A percentile compares a stretch with the other conserved stretches of the same genome.
These are phyloP conservation scores for Lathyrus oleraceus DNA, from an alignment of 306 rosid genomes.

Conservation along the genomic window DNA sequence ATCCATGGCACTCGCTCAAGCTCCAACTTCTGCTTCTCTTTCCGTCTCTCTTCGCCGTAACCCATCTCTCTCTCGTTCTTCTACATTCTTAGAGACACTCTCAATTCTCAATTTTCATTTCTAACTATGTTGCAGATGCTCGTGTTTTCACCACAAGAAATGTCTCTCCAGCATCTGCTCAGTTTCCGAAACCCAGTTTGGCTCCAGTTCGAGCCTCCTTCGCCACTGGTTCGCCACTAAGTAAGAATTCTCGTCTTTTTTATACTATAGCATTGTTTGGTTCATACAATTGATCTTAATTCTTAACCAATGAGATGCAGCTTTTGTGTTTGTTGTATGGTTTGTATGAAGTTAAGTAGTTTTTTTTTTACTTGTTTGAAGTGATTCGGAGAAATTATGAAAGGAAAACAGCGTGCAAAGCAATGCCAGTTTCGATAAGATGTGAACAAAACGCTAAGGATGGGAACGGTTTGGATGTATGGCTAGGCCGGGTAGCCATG, in stretches of 20 bases:
- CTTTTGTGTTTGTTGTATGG: not conserved
- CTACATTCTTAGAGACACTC: too few relatives aligned
- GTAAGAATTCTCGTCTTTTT: constrained; percentile 40
- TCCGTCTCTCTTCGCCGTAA: constrained; percentile 45
- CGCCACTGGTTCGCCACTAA: constrained; percentile 65
- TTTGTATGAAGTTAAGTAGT: not conserved
- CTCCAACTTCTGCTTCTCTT: constrained; percentile 67
- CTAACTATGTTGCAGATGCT: constrained; percentile 37
- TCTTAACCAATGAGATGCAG: not conserved
- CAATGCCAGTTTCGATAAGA: constrained; percentile 60
- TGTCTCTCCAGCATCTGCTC: constrained; percentile 32
- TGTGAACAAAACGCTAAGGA: constrained; percentile 70
- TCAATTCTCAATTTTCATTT: too few relatives aligned
- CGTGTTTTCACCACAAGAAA: constrained; percentile 47
- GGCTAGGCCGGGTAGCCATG: constrained; percentile 93
- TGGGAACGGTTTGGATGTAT: constrained; percentile 68
- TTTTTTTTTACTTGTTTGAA: constrained; percentile 23
- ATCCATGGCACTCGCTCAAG: constrained; percentile 56
- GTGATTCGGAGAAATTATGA: constrained; percentile 51
- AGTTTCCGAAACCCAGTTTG: constrained; percentile 38
- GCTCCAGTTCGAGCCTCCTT: constrained; percentile 48
- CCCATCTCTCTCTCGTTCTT: constrained; percentile 15
- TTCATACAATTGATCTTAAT: not conserved
- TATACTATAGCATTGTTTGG: not conserved
- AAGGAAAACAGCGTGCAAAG: constrained; percentile 45